Base-by-base conservation (phyloP, 257 asterid species). In the Rhazya stricta region DNA sequence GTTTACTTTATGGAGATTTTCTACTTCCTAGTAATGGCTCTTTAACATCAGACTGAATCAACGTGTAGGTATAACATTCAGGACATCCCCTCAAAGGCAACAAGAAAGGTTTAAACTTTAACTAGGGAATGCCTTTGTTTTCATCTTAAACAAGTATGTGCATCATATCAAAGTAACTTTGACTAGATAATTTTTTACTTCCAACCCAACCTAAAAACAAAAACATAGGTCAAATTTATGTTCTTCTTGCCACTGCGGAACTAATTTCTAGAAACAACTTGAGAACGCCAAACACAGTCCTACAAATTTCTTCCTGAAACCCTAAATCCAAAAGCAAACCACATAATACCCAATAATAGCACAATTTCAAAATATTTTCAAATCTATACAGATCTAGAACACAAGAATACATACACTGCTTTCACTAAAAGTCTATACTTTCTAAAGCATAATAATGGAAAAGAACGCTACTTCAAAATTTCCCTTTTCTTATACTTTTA, bases 311-410 rank as follows among this genome's bases (percentile, higher is more conserved):
- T 32, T 34, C 63, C 23, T 23, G 25, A 45, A 74, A 74, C 21
- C 77, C 46, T 61, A 29, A 61, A 67, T 58, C 69, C 71, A 60
- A 66, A n/a, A 73, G 34, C 27, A 30, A 70, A 48, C 13, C 15
- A 39, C 7, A 27, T 21, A 32, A 71, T 45, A 66, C 15, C 74
- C 62, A 16, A 48, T 23, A 25, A 43, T 19, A 3, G 8, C 62
- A 23, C 10, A 6, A 15, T 5, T 12, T 8, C 62, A 54, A 9
- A 54, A 54, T 1, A 54, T 23, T 5, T n/a, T 54, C 62, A 23
- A 23, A 39, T 7, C 43, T 23, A 53, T 21, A n/a, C 12, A 54
- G 30, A 54, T 2, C 6, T 30, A 54, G 7, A 23, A 4, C 62
- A 54, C 62, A 54, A 23, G 30, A 54, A 54, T 1, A 54, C 30